phyloP scores from a whole-genome alignment of 1,284 basidiomycete genomes.

The Xerocomus minutiporus region DNA sequence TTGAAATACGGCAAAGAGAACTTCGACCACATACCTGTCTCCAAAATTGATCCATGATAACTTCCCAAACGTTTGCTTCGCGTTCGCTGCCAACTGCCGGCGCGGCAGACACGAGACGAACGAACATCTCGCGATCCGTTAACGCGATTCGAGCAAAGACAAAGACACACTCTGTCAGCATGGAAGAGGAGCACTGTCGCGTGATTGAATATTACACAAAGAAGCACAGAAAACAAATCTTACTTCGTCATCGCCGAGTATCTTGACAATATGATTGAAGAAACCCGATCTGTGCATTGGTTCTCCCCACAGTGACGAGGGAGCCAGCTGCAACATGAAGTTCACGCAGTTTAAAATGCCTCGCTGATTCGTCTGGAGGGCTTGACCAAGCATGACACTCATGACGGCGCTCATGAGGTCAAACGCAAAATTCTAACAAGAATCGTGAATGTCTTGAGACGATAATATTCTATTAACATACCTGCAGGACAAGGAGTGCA shows the following conservation, averaged over 20 bases:
- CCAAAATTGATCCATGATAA: slow-evolving; percentile 76
- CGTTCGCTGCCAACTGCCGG: slow-evolving; percentile 43
- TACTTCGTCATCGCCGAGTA: slow-evolving; percentile 63
- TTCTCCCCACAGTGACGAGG: slow-evolving; percentile 62
- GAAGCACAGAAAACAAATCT: slow-evolving; percentile 10
- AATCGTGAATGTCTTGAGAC: slow-evolving; percentile 4
- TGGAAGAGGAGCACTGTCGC: slow-evolving; percentile 44
- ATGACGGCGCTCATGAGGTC: slow-evolving; percentile 56
- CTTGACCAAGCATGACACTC: slow-evolving; percentile 45
- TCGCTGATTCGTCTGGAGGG: slow-evolving; percentile 51
- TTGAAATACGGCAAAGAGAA: not conserved
- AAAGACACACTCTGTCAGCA: slow-evolving; percentile 63
- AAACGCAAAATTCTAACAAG: slow-evolving; percentile 43
- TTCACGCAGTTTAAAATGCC: slow-evolving; percentile 53
- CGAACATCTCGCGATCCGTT: slow-evolving; percentile 58
- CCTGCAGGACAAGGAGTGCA: slow-evolving; percentile 63
- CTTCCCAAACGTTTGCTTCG: slow-evolving; percentile 58
- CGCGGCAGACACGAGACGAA: slow-evolving; percentile 60
- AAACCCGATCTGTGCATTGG: slow-evolving; percentile 67
- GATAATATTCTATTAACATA: slow-evolving; percentile 29
- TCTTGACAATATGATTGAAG: slow-evolving; percentile 55
- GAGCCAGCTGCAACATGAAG: slow-evolving; percentile 58
- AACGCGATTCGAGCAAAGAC: slow-evolving; percentile 67
- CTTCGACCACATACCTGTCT: slow-evolving; percentile 47
- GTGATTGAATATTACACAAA: slow-evolving; percentile 13